A percentile compares a stretch with the other conserved stretches of the same genome.
Conservation (phyloP, 2,329 filamentous ascomycete species). For the Emergomyces pasteurianus region DNA sequence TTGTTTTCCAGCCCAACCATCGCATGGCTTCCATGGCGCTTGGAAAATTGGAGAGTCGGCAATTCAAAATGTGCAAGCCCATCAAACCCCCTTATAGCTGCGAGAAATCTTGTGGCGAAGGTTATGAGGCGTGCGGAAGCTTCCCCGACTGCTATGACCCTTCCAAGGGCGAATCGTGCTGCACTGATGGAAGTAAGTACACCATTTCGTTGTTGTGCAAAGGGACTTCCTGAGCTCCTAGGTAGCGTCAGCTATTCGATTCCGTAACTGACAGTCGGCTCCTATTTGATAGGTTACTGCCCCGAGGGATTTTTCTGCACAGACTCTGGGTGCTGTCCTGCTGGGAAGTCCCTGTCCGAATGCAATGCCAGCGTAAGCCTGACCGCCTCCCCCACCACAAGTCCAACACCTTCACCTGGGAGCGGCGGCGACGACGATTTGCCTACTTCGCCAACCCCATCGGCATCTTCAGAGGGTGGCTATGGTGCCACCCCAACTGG, state of each 20-base stretch:
- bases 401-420: neutral
- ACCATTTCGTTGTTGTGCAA: neutral
- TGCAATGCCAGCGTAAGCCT: neutral
- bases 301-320: neutral
- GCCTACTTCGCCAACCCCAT: neutral
- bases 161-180: neutral
- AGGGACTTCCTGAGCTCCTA: neutral
- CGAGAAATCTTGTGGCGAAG: neutral
- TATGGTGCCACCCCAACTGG: neutral
- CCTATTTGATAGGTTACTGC: neutral
- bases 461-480: neutral
- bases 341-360: neutral
- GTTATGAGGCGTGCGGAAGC: neutral
- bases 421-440: neutral
- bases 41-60: neutral
- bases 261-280: neutral
- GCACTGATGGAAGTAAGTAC: neutral
- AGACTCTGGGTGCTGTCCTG: neutral
- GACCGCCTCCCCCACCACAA: neutral
- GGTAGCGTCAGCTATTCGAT: neutral
- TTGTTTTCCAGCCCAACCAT: neutral
- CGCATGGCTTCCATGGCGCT: neutral
- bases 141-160: neutral
- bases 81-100: neutral
- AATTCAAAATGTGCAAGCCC: neutral